Base-by-base conservation (phyloP, 192 early-diverging fungal genomes). In the Chytriomyces sp. region DNA sequence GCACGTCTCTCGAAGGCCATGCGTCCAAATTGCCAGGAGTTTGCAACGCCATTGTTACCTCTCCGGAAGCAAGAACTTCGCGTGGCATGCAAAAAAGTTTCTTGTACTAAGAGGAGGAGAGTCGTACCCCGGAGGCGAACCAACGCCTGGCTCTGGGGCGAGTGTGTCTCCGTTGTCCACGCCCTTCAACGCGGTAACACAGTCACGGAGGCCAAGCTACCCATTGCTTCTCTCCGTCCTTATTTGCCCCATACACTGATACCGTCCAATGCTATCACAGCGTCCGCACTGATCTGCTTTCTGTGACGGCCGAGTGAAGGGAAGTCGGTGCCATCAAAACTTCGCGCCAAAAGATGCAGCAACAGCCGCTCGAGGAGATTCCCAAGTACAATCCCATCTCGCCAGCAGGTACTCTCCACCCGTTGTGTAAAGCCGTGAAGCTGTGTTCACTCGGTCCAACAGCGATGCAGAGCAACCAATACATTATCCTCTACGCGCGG, bases 401-500 rank as follows among this genome's bases (percentile, higher is more conserved):
- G 36, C 65, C 65, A 10, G 44, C 65, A 19, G 65, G 52, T 68
- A 55, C 2, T 2, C 19, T 58, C 31, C 14, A 32, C 28, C 22
- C 17, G 4, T 17, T 58, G 22, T 28, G 17, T 0, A 17, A 58
- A 14, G 22, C 14, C 1, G 17, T 14, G 17, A 32, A 58, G 28
- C 17, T 32, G 22, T 26, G 14, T 22, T 58, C 0, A 58, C 56
- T 58, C 12, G n/a, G n/a, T n/a, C 56, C 28, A 28, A 28, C 64
- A 58, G 69, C 76, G n/a, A 49, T 74, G 39, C 71, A 62, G 36
- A 84, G 87, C 64, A 91, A 91, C 63, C 76, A 76, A 4, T 78
- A 84, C 74, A 84, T 85, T 25, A 77, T 91, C 62, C 82, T 81
- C 38, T 89, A 83, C 59, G 82, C 84, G 56, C 86, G 90, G 2